Conservation (phyloP, 2,329 filamentous ascomycete genomes). For the Colletotrichum sp. region DNA sequence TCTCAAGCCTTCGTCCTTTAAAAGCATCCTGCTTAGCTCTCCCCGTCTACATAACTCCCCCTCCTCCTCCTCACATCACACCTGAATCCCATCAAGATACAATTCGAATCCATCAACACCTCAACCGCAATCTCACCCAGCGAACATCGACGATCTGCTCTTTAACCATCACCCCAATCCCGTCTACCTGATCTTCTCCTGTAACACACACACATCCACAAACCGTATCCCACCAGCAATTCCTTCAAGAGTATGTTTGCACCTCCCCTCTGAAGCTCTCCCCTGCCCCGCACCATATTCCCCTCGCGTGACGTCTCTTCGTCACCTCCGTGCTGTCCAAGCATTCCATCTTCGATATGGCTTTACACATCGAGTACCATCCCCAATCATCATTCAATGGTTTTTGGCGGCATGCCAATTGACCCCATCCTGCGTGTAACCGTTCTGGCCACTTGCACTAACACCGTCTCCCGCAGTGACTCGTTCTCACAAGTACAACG, state of each 20-base stretch:
- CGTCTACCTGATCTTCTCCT: neutral
- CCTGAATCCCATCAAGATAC: neutral
- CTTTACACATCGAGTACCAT: neutral
- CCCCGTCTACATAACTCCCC: slow-evolving; percentile 9
- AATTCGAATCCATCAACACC: slow-evolving; percentile 7
- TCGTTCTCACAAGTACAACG: slow-evolving; percentile 94
- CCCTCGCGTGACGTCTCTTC: slow-evolving; percentile 3
- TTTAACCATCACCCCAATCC: neutral
- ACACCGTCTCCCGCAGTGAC: slow-evolving; percentile 70
- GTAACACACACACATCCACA: neutral
- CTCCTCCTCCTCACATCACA: neutral
- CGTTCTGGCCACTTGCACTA: neutral
- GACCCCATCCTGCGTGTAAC: neutral
- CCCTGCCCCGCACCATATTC: slow-evolving; percentile 7
- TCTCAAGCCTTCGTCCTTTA: slow-evolving; percentile 14
- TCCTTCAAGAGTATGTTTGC: slow-evolving; percentile 23
- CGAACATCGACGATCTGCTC: neutral
- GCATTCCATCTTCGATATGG: neutral
- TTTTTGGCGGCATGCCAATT: neutral
- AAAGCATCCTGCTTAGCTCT: slow-evolving; percentile 16
- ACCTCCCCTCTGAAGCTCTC: neutral
- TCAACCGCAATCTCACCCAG: neutral
- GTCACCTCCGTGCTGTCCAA: neutral
- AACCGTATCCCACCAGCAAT: neutral
- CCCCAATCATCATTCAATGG: neutral